These are phyloP conservation scores for Tuber melanosporum DNA, from an alignment of 495 filamentous ascomycete genomes.

Conservation along the genomic window DNA sequence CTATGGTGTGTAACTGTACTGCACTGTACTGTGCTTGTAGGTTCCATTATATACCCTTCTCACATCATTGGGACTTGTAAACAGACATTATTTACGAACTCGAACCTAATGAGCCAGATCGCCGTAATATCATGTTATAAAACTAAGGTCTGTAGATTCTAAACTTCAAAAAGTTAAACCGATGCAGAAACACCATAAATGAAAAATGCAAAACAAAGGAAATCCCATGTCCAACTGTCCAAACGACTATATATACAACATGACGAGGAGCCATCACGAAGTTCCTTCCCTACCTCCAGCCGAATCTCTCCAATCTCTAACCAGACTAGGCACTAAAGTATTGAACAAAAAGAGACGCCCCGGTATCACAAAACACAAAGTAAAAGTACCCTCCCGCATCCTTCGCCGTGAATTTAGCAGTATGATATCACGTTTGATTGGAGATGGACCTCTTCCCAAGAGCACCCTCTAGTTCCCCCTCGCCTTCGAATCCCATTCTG, in stretches of 20 bases:
- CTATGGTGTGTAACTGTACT: no score
- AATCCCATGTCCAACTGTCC: background rate
- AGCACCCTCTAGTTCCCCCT: conserved; percentile 9
- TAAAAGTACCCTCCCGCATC: conserved; percentile 11
- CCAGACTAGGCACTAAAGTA: background rate
- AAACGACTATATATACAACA: background rate
- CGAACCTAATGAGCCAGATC: background rate
- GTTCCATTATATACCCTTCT: background rate
- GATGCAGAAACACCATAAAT: background rate
- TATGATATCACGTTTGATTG: background rate
- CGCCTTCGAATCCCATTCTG: conserved; percentile 23
- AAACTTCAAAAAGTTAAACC: background rate
- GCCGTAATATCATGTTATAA: background rate
- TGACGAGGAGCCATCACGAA: background rate
- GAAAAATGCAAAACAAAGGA: background rate
- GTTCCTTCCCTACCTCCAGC: background rate
- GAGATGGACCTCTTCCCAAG: background rate
- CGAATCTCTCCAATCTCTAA: background rate
- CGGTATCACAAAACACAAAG: background rate
- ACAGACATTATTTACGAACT: background rate
- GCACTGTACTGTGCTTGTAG: no score
- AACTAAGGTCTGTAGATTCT: background rate
- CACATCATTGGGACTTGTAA: background rate
- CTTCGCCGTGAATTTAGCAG: conserved; percentile 19
- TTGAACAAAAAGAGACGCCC: background rate